Conservation (phyloP, 2,329 filamentous ascomycete species). For the Albifimbria verrucaria region DNA sequence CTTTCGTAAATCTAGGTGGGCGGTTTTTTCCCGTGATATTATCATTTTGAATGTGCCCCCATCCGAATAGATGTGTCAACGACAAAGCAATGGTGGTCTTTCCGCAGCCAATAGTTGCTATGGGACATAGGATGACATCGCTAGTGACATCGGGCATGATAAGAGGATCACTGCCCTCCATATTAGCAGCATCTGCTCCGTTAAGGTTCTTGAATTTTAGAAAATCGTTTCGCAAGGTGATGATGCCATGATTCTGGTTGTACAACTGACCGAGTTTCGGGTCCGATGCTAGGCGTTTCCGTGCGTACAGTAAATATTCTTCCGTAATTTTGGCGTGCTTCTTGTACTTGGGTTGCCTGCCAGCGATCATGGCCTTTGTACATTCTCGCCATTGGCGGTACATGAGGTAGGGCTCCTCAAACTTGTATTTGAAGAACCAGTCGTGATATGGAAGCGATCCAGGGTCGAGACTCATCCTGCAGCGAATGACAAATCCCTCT, state of each 20-base stretch:
- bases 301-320: constrained; percentile 82
- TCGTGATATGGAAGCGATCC: constrained; percentile 63
- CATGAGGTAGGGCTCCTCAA: constrained; percentile 98
- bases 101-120: constrained; percentile 92
- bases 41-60: constrained; percentile 95
- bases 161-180: constrained; percentile 53
- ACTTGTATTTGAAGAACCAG: constrained; percentile 99
- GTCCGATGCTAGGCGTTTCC: constrained; percentile 67
- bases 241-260: constrained; percentile 90
- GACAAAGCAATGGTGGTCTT: constrained; percentile 92
- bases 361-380: constrained; percentile 82
- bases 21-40: constrained; percentile 82
- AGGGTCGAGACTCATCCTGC: constrained; percentile 61
- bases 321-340: constrained; percentile 90
- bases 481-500: constrained; percentile 94
- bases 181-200: constrained; percentile 80
- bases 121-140: constrained; percentile 80
- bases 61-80: constrained; percentile 77
- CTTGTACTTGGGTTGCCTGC: constrained; percentile 70
- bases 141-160: constrained; percentile 52
- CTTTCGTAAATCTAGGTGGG: constrained; percentile 72
- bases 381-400: constrained; percentile 98
- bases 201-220: constrained; percentile 78
- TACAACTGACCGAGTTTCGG: constrained; percentile 68
- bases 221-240: constrained; percentile 84